These are phyloP conservation scores for Globisporangium yorkense DNA, from an alignment of 352 stramenopile species.

Conservation along the genomic window DNA sequence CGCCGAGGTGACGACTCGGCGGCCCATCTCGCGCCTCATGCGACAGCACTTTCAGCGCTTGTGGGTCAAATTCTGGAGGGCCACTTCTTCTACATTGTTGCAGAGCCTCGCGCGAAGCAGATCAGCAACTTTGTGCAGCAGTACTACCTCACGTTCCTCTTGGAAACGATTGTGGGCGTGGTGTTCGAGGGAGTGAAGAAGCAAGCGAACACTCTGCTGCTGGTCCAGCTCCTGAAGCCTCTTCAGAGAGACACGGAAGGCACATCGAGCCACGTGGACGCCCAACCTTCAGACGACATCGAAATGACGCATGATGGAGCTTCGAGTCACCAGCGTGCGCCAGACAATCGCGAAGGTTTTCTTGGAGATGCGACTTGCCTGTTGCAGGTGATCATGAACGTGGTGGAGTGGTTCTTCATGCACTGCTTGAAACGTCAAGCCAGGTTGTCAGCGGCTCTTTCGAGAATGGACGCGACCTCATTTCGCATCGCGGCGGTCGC, in stretches of 20 bases:
- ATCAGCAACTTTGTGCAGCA: conserved; percentile 60
- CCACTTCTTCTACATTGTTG: conserved; percentile 50
- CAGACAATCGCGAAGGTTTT: not conserved
- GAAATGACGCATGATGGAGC: conserved; percentile 20
- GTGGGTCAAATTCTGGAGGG: conserved; percentile 39
- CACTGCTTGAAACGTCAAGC: conserved; percentile 8
- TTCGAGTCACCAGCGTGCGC: too few relatives aligned
- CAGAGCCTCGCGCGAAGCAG: conserved; percentile 27
- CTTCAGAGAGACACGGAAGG: conserved; percentile 16
- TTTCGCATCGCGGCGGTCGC: conserved; percentile 60
- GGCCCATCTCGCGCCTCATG: conserved; percentile 54
- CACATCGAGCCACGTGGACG: too few relatives aligned
- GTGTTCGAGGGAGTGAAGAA: conserved; percentile 78
- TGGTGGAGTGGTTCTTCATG: conserved; percentile 27
- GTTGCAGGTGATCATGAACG: conserved; percentile 51
- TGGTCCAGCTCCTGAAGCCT: conserved; percentile 57
- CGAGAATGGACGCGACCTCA: conserved; percentile 58
- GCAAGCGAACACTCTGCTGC: conserved; percentile 63
- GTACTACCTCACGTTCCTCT: conserved; percentile 72
- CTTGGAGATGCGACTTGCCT: conserved; percentile 17
- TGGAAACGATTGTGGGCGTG: conserved; percentile 71
- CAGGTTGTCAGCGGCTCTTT: conserved; percentile 9
- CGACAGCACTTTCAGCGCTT: conserved; percentile 34
- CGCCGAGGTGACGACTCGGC: conserved; percentile 56
- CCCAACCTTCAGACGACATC: conserved; percentile 18